Percentiles rank a stretch among this genome's conserved stretches.
These are phyloP conservation scores for Volvariella volvacea DNA, from an alignment of 1,284 basidiomycete genomes.

Conservation along the genomic window DNA sequence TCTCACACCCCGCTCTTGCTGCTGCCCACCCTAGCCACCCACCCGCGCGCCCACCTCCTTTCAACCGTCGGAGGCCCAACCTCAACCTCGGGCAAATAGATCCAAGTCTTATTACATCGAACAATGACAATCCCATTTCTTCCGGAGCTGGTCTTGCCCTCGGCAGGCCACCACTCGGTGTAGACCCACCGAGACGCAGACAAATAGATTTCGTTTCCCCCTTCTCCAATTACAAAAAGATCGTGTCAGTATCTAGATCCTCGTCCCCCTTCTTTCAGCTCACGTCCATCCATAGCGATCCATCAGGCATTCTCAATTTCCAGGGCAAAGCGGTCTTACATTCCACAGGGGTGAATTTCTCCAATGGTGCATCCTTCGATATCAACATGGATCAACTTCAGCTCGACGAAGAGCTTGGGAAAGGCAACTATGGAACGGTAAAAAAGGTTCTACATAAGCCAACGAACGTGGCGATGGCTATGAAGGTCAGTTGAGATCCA, in stretches of 20 bases:
- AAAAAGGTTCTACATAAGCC: conserved; percentile 93
- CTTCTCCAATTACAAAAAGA: conserved; percentile 91
- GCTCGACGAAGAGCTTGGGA: conserved; percentile 88
- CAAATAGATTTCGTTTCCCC: conserved; percentile 57
- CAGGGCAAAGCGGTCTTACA: conserved; percentile 90
- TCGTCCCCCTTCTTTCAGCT: conserved; percentile 6
- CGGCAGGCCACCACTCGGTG: conserved; percentile 47
- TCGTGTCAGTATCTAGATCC: conserved; percentile 62
- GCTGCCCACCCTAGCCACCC: conserved; percentile 16
- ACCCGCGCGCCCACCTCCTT: conserved; percentile 14
- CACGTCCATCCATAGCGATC: conserved; percentile 56
- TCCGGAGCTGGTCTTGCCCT: conserved; percentile 63
- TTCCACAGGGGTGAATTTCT: conserved; percentile 91
- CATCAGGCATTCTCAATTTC: conserved; percentile 91
- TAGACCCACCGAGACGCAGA: conserved; percentile 34
- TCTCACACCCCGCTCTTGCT: conserved; percentile 1
- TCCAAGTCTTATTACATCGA: conserved; percentile 26
- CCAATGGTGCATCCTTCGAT: conserved; percentile 85
- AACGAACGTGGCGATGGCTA: conserved; percentile 95
- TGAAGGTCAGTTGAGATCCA: conserved; percentile 67
- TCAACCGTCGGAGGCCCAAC: conserved; percentile 46
- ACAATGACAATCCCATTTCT: conserved; percentile 43
- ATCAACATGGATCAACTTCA: conserved; percentile 97
- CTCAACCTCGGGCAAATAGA: conserved; percentile 63
- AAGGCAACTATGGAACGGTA: conserved; percentile 96